Conservation (phyloP, 805 yeast genomes). For the Nakazawaea peltata region DNA sequence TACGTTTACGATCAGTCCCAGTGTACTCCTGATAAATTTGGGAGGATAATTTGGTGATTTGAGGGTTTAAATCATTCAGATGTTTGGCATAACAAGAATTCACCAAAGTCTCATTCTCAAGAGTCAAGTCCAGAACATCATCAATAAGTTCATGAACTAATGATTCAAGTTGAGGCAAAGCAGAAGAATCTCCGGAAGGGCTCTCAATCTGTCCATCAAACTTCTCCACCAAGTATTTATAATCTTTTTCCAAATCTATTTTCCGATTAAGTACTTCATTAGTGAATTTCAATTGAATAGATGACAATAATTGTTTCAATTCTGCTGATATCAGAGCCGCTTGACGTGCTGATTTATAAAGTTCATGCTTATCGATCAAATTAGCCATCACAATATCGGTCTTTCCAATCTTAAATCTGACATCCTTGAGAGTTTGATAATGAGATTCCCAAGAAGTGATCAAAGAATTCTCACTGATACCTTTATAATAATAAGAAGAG, state of each 20-base stretch:
- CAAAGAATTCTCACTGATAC: conserved; percentile 33
- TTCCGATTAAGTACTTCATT: conserved; percentile 27
- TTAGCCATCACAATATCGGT: conserved; percentile 20
- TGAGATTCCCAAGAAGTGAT: conserved; percentile 31
- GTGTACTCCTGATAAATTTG: conserved; percentile 28
- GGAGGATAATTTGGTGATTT: conserved; percentile 24
- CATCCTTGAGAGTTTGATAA: conserved; percentile 19
- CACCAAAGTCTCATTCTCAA: not conserved
- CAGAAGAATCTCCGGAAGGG: not conserved
- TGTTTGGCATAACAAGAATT: not conserved
- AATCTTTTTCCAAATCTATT: conserved; percentile 27
- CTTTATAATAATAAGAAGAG: conserved; percentile 22
- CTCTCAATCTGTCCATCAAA: not conserved
- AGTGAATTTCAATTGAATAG: conserved; percentile 26
- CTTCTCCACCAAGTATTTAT: conserved; percentile 24
- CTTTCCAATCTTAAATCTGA: conserved; percentile 18
- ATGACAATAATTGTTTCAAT: conserved; percentile 16
- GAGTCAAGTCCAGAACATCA: conserved; percentile 13
- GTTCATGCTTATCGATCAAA: conserved; percentile 22
- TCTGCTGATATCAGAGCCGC: conserved; percentile 15
- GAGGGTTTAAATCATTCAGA: conserved; percentile 17
- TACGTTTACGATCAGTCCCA: conserved; percentile 24
- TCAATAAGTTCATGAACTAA: conserved; percentile 16
- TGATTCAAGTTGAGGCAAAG: conserved; percentile 13
- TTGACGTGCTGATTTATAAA: conserved; percentile 24